These are phyloP conservation scores for Clarireedia paspali DNA, from an alignment of 2,329 filamentous ascomycete genomes.

Conservation along the genomic window DNA sequence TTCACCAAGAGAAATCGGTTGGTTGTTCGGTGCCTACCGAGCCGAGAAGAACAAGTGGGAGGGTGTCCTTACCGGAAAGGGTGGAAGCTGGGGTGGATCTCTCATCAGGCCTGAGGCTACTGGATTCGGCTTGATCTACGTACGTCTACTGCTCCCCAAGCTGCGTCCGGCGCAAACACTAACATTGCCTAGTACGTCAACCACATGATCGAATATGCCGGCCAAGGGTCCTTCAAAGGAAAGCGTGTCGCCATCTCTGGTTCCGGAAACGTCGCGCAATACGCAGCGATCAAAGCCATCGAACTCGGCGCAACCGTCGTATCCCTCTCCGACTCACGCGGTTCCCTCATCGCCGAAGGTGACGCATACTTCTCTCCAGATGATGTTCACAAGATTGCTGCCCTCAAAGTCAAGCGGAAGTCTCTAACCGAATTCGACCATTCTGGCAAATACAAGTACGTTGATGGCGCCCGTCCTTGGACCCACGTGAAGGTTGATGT, in stretches of 20 bases:
- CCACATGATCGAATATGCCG: conserved; percentile 91
- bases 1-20: conserved; percentile 84
- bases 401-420: conserved; percentile 81
- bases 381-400: conserved; percentile 70
- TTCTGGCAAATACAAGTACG: conserved; percentile 69
- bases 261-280: conserved; percentile 96
- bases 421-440: conserved; percentile 66
- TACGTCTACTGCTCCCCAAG: conserved; percentile 30
- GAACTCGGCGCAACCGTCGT: conserved; percentile 91
- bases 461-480: conserved; percentile 86
- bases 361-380: conserved; percentile 69
- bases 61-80: conserved; percentile 95
- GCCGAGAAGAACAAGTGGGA: conserved; percentile 85
- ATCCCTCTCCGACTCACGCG: conserved; percentile 89
- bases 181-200: conserved; percentile 56
- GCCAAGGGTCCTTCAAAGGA: conserved; percentile 76
- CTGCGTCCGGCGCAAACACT: not conserved
- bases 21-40: conserved; percentile 90
- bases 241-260: conserved; percentile 95
- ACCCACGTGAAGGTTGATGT: conserved; percentile 84
- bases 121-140: conserved; percentile 91
- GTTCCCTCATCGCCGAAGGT: conserved; percentile 67
- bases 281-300: conserved; percentile 90
- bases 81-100: conserved; percentile 82
- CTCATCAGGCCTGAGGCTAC: conserved; percentile 96